Base-by-base conservation (phyloP, 2,329 filamentous ascomycete species). In the Fusarium veterinarium region DNA sequence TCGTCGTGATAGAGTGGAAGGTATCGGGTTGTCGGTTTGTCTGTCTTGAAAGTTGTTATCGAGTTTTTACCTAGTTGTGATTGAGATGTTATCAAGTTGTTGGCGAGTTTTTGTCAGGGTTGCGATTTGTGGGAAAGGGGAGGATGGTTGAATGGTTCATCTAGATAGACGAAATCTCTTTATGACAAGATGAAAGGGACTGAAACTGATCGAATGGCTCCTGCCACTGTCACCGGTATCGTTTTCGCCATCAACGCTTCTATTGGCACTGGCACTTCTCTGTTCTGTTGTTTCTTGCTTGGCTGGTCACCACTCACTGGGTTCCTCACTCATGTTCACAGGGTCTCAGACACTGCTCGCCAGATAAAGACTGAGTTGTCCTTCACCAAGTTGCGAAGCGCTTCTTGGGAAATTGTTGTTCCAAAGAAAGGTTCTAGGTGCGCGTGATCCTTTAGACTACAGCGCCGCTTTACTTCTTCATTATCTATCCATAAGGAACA, bases 211-310 rank as follows among this genome's bases (percentile, higher is more conserved):
- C 8, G 10, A 19, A 51, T 7, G 0, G n/a, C 6, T 16, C 35
- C 30, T 25, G 12, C n/a, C n/a, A 35, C n/a, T 25, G 17, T 14
- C 31, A 35, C 31, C 35, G n/a, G 48, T 13, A 16, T 19, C 19
- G 0, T 0, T 14, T 11, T 25, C 2, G 0, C 12, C 1, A 35
- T 8, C 8, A 20, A 0, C 17, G 14, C 6, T 13, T 14, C 30
- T 13, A 17, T 17, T 53, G 23, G 33, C 33, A 40, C 33, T 30
- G 23, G 23, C 14, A n/a, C 6, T 10, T n/a, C 14, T 28, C 19
- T 30, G 19, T 40, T 38, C 23, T n/a, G 14, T 8, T 17, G 7
- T 20, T 40, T 40, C 23, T 28, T 30, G 13, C 49, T 28, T 17
- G 14, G 19, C 19, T 40, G 4, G 19, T 2, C 7, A 16, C 9